Base-by-base conservation (phyloP, 257 asterid genomes). In the Primulina eburnea region DNA sequence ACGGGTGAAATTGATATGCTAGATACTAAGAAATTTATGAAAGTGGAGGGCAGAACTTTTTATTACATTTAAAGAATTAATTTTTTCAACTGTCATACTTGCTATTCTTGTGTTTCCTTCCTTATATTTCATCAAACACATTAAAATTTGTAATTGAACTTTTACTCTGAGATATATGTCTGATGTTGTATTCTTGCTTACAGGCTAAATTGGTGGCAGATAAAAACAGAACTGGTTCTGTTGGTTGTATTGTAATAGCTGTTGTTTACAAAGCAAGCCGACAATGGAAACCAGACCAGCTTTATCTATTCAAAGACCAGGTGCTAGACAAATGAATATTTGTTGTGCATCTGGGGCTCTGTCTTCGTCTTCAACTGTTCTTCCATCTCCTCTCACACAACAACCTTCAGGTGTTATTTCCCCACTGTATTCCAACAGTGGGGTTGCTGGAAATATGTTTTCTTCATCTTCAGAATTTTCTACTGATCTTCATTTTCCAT, bases 401-500 rank as follows among this genome's bases (percentile, higher is more conserved):
- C 72, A 47, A 62, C 77, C 82, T 69, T 65, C 80, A 67, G 69
- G 83, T 53, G 70, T 67, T 61, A 65, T 68, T 62, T 79, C 90
- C 30, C 73, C 83, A 55, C 59, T 84, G 71, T 78, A 84, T 73
- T 83, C 89, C 52, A 73, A 82, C 72, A 80, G 83, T 74, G 84
- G 83, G 69, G 83, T 73, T 66, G 86, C 76, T 67, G 90, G 90
- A 47, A 89, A 78, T 79, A 74, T 86, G 33, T 81, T 85, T 74
- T 90, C 92, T 55, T 76, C 95, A 67, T 72, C 89, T 4, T 82
- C 95, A 24, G 90, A 85, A 68, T 86, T 80, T 70, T 83, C 88
- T 11, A 62, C 78, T 1, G 86, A 86, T 80, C 85, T 83, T 76
- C 89, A 86, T 63, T 88, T 76, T 81, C 78, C 97, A 71, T 76